Base-by-base conservation (phyloP, 371 early-diverging fungal genomes). In the Choanephora cucurbitarum region DNA sequence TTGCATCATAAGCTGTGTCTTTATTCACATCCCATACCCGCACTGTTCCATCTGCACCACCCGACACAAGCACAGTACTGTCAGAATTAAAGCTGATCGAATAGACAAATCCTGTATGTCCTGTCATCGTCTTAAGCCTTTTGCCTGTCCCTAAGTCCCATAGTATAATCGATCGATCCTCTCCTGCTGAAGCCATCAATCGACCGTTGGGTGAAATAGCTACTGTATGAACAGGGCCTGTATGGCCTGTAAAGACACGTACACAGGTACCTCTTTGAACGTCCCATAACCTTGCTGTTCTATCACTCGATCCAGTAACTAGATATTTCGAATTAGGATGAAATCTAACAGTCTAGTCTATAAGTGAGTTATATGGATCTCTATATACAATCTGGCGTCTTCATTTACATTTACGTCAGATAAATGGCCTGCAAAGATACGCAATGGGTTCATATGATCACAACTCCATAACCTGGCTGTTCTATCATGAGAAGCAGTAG, bases 241-340 rank as follows among this genome's bases (percentile, higher is more conserved):
- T 81, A 69, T 99, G 99, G 5, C 95, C 95, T 15, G 90, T 91
- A 67, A 99, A 94, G 11, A 98, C 85, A 43, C 99, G 84, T 21
- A 98, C 96, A 57, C 96, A 91, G 9, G 83, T 77, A 33, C 99
- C 99, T 49, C 85, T 77, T 64, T 95, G 92, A 40, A 99, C 85
- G 72, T 97, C 97, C 95, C 99, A 99, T 67, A 99, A 75, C 33
- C 99, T 84, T n/a, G 89, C 88, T 18, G 98, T 95, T 51, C 87
- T 83, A 79, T 99, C 99, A 59, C 88, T 86, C 0, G 95, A 94
- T 4, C 98, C 99, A 10, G 98, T 96, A 23, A 95, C 89, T 15
- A 99, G 52, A 69, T 99, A 99, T 60, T 94, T 95, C 37, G 91
- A 86, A 70, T 99, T 99, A 6, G 99, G 99, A 75, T 99, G 99